Base-by-base conservation (phyloP, 169 alveolate genomes). In the Fabrea salina region DNA sequence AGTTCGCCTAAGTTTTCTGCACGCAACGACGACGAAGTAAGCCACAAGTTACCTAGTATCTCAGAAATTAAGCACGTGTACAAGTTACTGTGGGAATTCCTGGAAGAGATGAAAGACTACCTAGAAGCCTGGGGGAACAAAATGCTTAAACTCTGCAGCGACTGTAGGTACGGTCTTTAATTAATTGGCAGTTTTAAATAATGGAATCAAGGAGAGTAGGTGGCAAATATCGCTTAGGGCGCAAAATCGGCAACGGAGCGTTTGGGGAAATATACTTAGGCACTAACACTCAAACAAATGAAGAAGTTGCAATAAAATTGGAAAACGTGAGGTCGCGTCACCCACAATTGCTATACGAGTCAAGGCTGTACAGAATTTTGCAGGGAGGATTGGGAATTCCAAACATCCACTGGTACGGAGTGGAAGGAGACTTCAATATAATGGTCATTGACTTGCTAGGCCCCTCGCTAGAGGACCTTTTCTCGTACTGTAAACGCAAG, bases 381-480 rank as follows among this genome's bases (percentile, higher is more conserved):
- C 43, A 88, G 71, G 93, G 93, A 19, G 91, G 91, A 57, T 75
- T 72, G n/a, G 89, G 89, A 5, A 80, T 80, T 35, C 86, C 86
- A 4, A 67, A 75, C 25, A 80, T 80, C 82, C 64, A 67, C 35
- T 80, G 86, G 80, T 66, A 33, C 40, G 87, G 90, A 76, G 71
- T 64, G 54, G 93, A 89, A 86, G 87, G 84, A 22, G 93, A 86
- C 70, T 92, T 76, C 80, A 89, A 88, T 79, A 86, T 85, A 76
- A 83, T 92, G 85, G 92, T 92, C 11, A 88, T 92, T 85, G 94
- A 92, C 50, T 83, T 92, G 40, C 51, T 92, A 4, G 96, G 96
- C 4, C 90, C 92, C 19, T 79, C 86, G 51, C 59, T 89, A 37
- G 91, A 83, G 13, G 93, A 87, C 64, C 68, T 89, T 67, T 87